A percentile compares a stretch with the other conserved stretches of the same genome.
Conservation (phyloP, 2,329 filamentous ascomycete genomes). For the Phialocephala subalpina region DNA sequence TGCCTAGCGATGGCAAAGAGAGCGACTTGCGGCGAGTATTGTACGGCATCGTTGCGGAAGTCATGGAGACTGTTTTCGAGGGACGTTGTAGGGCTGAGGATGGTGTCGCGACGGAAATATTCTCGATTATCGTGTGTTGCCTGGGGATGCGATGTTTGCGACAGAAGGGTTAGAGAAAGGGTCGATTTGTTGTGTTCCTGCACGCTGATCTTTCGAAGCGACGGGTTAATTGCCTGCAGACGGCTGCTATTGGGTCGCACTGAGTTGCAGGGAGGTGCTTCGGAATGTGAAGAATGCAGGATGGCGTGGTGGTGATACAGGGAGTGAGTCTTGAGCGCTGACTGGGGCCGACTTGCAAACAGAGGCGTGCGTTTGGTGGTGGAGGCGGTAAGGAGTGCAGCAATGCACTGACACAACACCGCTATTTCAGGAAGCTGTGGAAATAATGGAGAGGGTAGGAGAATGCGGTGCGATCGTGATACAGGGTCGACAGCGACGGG, state of each 20-base stretch:
- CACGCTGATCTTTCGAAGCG: constrained; percentile 42
- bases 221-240: constrained; percentile 32
- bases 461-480: constrained; percentile 19
- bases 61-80: constrained; percentile 25
- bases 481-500: constrained; percentile 7
- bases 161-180: constrained; percentile 33
- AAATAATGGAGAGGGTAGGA: constrained; percentile 1
- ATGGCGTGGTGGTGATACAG: constrained; percentile 35
- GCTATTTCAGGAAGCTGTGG: constrained; percentile 23
- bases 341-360: constrained; percentile 7
- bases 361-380: constrained; percentile 11
- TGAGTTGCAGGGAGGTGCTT: constrained; percentile 34
- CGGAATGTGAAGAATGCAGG: constrained; percentile 38
- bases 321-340: constrained; percentile 7
- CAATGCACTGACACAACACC: constrained; percentile 22
- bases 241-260: constrained; percentile 36
- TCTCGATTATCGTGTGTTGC: constrained; percentile 22
- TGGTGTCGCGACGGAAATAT: constrained; percentile 18
- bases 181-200: constrained; percentile 39
- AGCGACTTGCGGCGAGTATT: constrained; percentile 97
- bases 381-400: constrained; percentile 27
- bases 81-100: constrained; percentile 5
- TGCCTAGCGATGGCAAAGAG: constrained; percentile 90
- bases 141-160: constrained; percentile 32
- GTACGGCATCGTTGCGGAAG: constrained; percentile 75